Evolutionary conservation across 2,329 filamentous ascomycete species (phyloP).

Genomic region (Cladophialophora carrionii): DNA sequence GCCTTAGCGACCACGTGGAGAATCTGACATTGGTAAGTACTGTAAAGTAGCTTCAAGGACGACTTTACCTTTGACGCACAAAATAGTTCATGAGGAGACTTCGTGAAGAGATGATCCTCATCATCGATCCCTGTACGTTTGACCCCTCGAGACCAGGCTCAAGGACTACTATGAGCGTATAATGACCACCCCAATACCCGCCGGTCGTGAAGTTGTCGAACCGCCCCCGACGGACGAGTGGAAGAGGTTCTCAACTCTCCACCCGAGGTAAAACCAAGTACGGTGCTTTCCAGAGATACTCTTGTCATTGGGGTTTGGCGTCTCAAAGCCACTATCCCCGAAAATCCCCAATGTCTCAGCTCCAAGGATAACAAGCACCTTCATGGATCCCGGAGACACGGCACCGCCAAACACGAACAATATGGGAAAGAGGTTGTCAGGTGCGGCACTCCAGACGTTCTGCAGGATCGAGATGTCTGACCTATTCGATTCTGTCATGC

Average conservation of each 20-base stretch:
- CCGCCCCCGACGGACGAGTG: background rate
- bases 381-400: background rate
- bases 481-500: background rate
- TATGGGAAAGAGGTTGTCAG: background rate
- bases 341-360: background rate
- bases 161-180: background rate
- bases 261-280: background rate
- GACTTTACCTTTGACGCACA: background rate
- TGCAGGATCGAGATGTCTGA: background rate
- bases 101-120: background rate
- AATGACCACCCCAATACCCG: background rate
- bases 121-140: background rate
- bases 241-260: background rate
- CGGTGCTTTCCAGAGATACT: background rate
- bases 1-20: constrained; percentile 1
- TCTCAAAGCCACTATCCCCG: background rate
- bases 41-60: background rate
- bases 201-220: background rate
- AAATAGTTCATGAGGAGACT: background rate
- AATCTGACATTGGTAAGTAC: background rate
- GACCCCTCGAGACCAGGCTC: background rate
- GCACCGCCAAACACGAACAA: background rate
- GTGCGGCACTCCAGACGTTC: background rate
- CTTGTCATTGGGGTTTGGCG: background rate
- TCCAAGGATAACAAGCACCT: background rate